A percentile compares a stretch with the other conserved stretches of the same genome.
These are phyloP conservation scores for Neonectria faginata DNA, from an alignment of 2,329 filamentous ascomycete species.

Conservation along the genomic window DNA sequence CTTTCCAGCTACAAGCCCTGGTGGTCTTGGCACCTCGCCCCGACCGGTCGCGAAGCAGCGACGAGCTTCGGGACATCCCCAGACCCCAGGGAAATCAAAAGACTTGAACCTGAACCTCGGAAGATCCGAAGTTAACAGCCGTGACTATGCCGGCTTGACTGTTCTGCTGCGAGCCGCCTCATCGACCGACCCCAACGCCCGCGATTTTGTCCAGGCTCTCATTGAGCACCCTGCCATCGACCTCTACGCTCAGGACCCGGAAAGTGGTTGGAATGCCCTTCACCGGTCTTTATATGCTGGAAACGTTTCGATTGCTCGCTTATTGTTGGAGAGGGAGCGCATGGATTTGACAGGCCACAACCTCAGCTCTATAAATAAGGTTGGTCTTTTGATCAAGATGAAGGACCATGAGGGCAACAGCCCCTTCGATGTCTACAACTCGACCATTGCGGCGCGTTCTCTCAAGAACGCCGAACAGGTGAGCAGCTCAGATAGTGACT, in stretches of 20 bases:
- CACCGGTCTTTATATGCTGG: slow-evolving; percentile 92
- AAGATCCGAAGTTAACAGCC: slow-evolving; percentile 82
- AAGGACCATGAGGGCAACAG: slow-evolving; percentile 96
- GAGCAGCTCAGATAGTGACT: slow-evolving; percentile 64
- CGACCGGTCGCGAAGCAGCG: slow-evolving; percentile 62
- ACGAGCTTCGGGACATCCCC: slow-evolving; percentile 63
- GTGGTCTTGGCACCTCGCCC: slow-evolving; percentile 62
- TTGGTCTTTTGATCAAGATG: slow-evolving; percentile 86
- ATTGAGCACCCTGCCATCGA: slow-evolving; percentile 87
- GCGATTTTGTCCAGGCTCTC: slow-evolving; percentile 81
- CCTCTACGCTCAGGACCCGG: slow-evolving; percentile 85
- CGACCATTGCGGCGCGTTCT: slow-evolving; percentile 85
- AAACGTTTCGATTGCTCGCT: slow-evolving; percentile 85
- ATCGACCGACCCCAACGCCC: slow-evolving; percentile 75
- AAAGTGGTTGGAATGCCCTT: slow-evolving; percentile 96
- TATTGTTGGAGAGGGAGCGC: slow-evolving; percentile 83
- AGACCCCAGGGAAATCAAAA: slow-evolving; percentile 57
- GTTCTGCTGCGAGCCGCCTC: slow-evolving; percentile 87
- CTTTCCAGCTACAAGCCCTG: slow-evolving; percentile 54
- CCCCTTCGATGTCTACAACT: slow-evolving; percentile 91
- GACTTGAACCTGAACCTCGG: slow-evolving; percentile 57
- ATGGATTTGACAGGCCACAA: slow-evolving; percentile 72
- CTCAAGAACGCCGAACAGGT: slow-evolving; percentile 62
- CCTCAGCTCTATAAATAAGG: slow-evolving; percentile 68
- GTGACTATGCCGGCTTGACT: slow-evolving; percentile 84